A percentile compares a stretch with the other conserved stretches of the same genome.
Conservation (phyloP, 225 moss, liverwort and hornwort species). For the Pseudisothecium myosuroides region DNA sequence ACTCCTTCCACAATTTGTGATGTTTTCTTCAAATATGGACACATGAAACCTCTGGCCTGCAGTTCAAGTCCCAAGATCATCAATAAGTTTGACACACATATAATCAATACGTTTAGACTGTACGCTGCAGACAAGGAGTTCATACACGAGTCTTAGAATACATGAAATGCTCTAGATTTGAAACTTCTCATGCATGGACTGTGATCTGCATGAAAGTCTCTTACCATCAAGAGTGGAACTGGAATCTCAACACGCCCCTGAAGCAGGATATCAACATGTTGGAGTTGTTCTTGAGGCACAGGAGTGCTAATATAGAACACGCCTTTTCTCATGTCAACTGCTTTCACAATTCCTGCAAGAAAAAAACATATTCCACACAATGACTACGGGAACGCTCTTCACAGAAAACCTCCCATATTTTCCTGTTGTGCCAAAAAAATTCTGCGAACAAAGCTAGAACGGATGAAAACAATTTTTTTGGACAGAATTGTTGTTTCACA, state of each 20-base stretch:
- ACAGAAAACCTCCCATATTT: neutral
- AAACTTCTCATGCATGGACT: neutral
- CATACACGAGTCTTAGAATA: neutral
- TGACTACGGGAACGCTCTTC: neutral
- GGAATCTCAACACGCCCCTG: constrained; percentile 83
- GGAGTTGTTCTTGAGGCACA: constrained; percentile 41
- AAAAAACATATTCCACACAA: neutral
- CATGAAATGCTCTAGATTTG: neutral
- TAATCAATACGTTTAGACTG: neutral
- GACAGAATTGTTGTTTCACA: neutral
- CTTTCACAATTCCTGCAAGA: constrained; percentile 71
- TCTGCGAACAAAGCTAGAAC: neutral
- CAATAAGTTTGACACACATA: neutral
- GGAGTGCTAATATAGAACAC: constrained; percentile 75
- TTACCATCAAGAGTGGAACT: constrained; percentile 67
- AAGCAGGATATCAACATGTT: constrained; percentile 52
- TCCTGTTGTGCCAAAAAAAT: neutral
- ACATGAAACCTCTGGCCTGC: constrained; percentile 72
- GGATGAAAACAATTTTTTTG: neutral
- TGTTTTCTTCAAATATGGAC: constrained; percentile 58
- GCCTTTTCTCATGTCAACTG: constrained; percentile 48
- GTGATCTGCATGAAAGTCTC: neutral
- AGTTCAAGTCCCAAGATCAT: neutral
- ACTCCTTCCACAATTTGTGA: constrained; percentile 76
- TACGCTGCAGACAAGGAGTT: neutral